phyloP scores from a whole-genome alignment of 1,284 basidiomycete genomes.

The Leccinum pallidistipes region DNA sequence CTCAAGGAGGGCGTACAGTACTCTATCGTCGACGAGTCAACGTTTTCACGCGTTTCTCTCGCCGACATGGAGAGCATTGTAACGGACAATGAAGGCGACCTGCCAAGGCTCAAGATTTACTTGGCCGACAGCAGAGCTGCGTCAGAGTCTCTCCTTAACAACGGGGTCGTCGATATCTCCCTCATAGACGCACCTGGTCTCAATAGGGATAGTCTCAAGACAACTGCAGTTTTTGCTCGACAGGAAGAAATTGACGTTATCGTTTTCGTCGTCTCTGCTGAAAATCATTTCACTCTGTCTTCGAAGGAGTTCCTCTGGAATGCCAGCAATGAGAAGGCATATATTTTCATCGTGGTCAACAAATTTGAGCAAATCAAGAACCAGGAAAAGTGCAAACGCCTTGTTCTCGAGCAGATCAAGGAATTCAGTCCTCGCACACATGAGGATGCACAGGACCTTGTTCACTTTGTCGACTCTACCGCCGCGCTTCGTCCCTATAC shows the following conservation, averaged over 20 bases:
- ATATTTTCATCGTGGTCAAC: conserved; percentile 98
- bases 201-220: conserved; percentile 95
- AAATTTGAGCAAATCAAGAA: conserved; percentile 96
- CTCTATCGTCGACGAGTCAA: conserved; percentile 69
- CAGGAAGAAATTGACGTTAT: conserved; percentile 99
- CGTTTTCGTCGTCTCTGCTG: conserved; percentile 97
- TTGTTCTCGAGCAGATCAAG: conserved; percentile 94
- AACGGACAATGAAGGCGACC: conserved; percentile 72
- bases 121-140: conserved; percentile 73
- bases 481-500: conserved; percentile 63
- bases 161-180: conserved; percentile 96
- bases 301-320: conserved; percentile 94
- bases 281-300: conserved; percentile 98
- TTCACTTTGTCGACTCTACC: conserved; percentile 97
- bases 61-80: conserved; percentile 81
- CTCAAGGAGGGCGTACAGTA: conserved; percentile 73
- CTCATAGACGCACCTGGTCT: conserved; percentile 98
- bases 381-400: conserved; percentile 89
- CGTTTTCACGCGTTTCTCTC: conserved; percentile 72
- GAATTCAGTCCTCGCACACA: conserved; percentile 91
- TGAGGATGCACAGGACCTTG: conserved; percentile 89
- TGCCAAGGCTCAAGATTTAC: conserved; percentile 82
- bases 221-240: conserved; percentile 93
- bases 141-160: conserved; percentile 87
- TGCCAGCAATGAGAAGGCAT: conserved; percentile 96